Evolutionary conservation across 2,329 filamentous ascomycete species (phyloP), one percentile per base, ranked within the genome.

Genomic region (Sporothrix curviconia): DNA sequence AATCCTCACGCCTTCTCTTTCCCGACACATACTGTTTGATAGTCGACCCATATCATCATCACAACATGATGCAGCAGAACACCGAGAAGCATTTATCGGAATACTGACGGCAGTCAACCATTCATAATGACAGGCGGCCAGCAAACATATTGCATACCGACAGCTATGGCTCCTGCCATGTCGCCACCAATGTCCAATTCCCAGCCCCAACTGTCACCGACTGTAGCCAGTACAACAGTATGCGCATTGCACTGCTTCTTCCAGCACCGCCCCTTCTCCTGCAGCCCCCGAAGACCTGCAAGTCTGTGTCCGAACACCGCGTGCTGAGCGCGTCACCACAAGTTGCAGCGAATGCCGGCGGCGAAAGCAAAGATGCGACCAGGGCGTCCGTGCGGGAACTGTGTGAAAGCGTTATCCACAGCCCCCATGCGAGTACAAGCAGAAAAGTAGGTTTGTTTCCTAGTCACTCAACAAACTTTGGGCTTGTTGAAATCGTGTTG

Each of bases 361-460:
- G 55, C 69, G 76, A 44, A 78, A 78, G 62, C 76, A 78, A 69
- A 77, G 73, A 78, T 82, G 79, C 64, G 78, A 79, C 62, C 77
- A 80, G 62, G 73, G 75, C 76, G 78, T 30, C 79, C 79, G 14
- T 81, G 79, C 67, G 74, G 74, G 43, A 80, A 81, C 63, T 82
- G 79, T 61, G 68, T 72, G 24, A n/a, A 74, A 78, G 37, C 72
- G 78, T 30, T 81, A 78, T 60, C 79, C 79, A 0, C 76, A 74
- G 54, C 78, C 78, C 1, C 63, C 69, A 7, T 82, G 79, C 65
- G 72, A 78, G 61, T 82, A 82, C 61, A 70, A 64, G 15, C 58
- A 60, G 14, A 58, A 57, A 61, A 54, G 59, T 59, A 17, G 7
- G 60, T 58, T n/a, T n/a, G n/a, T n/a, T n/a, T n/a, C n/a, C n/a